phyloP scores from a whole-genome alignment of 805 yeast genomes.

The Metschnikowia cubensis region DNA sequence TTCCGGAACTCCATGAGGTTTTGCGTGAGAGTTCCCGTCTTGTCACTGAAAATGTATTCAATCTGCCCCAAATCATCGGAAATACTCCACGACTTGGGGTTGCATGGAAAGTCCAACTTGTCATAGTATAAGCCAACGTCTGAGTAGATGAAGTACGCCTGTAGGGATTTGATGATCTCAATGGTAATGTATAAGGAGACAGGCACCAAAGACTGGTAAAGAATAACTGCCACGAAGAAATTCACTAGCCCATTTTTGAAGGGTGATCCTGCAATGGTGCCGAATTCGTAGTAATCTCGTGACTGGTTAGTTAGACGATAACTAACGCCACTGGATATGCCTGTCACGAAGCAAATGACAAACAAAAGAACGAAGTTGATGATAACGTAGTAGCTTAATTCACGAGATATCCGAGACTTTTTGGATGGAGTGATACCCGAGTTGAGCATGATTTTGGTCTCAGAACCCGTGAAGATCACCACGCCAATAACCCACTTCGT shows the following conservation, averaged over 20 bases:
- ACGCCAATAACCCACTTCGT: constrained; percentile 81
- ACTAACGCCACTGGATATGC: constrained; percentile 65
- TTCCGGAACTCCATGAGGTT: constrained; percentile 80
- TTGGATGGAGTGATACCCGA: constrained; percentile 79
- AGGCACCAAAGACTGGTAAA: constrained; percentile 76
- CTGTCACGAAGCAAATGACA: constrained; percentile 63
- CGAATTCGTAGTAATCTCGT: constrained; percentile 63
- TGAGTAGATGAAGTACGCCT: constrained; percentile 70
- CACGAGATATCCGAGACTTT: constrained; percentile 67
- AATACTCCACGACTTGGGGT: constrained; percentile 79
- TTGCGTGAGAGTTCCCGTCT: constrained; percentile 81
- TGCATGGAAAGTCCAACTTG: constrained; percentile 67
- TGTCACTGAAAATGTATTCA: constrained; percentile 77
- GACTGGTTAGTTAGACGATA: constrained; percentile 48
- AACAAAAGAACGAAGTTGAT: constrained; percentile 64
- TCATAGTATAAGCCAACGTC: constrained; percentile 70
- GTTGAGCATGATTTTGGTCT: constrained; percentile 77
- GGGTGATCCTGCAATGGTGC: constrained; percentile 63
- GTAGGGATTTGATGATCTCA: constrained; percentile 73
- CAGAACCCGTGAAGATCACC: constrained; percentile 73
- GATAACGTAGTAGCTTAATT: constrained; percentile 64
- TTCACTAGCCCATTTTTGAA: constrained; percentile 63
- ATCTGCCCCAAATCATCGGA: constrained; percentile 84
- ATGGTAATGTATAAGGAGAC: constrained; percentile 75
- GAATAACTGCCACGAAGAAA: constrained; percentile 68